Base-by-base conservation (phyloP, 805 yeast genomes). In the Kregervanrija fluxuum region DNA sequence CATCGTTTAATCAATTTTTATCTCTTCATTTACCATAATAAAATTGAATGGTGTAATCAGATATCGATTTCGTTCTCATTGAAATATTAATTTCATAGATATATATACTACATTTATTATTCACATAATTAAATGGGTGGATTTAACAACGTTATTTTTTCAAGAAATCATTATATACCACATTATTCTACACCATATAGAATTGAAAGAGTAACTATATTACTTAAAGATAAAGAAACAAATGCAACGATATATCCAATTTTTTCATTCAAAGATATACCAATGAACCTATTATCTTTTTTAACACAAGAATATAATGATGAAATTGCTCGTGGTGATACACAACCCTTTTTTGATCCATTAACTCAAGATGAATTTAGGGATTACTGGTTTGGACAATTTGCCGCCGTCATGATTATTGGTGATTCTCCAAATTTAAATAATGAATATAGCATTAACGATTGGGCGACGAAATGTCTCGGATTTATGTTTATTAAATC, bases 201-300 rank as follows among this genome's bases (percentile, higher is more conserved):
- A 8, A 71, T 79, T 31, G 80, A 75, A 42, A 78, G 93, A 6
- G 80, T 82, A 54, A 86, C 95, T 1, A 86, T 88, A 2, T 66
- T 88, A 11, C 69, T 89, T 28, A 83, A 85, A 57, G 96, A 90
- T 62, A 88, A 91, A 13, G 93, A 86, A 52, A 89, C 97, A 1
- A 79, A 90, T 0, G 97, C 97, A 1, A 90, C 97, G 3, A 82
- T 93, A 47, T 88, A 87, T 58, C 98, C 99, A 4, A 76, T 91
- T 11, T 73, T 79, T 46, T 74, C 78, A 30, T 71, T 80, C 0
- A 73, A 73, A 22, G 79, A 80, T 45, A 67, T 91, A 11, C 98
- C 98, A 0, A 75, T 78, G 2, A 91, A 88, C 0, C 68, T 91
- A 28, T 62, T 88, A 35, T 83, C 85, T 14, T 90, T 91, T 57